A percentile compares a stretch with the other conserved stretches of the same genome.
Evolutionary conservation across 495 filamentous ascomycete genomes (phyloP).

Genomic region (Penicillium soppii): DNA sequence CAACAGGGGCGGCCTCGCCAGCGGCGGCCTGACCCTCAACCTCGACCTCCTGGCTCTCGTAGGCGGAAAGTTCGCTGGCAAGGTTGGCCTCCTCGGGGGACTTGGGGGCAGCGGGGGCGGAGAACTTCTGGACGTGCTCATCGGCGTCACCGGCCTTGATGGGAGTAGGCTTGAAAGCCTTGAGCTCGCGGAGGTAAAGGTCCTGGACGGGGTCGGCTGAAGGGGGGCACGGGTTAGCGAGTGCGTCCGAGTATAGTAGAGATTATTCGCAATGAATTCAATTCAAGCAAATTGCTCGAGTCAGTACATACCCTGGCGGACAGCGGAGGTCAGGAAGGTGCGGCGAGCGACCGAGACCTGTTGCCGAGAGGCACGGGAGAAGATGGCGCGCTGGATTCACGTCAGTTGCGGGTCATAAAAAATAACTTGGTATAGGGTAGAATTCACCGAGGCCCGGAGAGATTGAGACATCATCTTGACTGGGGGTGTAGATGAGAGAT

Average conservation of each 20-base stretch:
- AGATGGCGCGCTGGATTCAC: slow-evolving; percentile 68
- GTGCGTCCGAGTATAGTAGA: background rate
- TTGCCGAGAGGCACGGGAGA: slow-evolving; percentile 74
- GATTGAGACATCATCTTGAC: slow-evolving; percentile 66
- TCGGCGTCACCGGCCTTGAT: slow-evolving; percentile 84
- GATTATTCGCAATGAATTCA: background rate
- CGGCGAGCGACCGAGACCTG: slow-evolving; percentile 67
- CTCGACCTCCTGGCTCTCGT: slow-evolving; percentile 90
- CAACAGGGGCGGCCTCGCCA: slow-evolving; percentile 56
- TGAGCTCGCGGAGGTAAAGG: slow-evolving; percentile 92
- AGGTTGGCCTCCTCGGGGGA: slow-evolving; percentile 92
- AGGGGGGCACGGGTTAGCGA: slow-evolving; percentile 18
- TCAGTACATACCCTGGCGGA: slow-evolving; percentile 40
- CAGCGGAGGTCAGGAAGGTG: slow-evolving; percentile 67
- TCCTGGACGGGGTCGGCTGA: slow-evolving; percentile 94
- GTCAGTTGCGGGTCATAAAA: slow-evolving; percentile 14
- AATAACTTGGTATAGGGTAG: slow-evolving; percentile 1
- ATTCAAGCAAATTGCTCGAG: background rate
- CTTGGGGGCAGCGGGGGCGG: slow-evolving; percentile 69
- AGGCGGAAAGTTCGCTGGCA: slow-evolving; percentile 83
- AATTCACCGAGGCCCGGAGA: slow-evolving; percentile 65
- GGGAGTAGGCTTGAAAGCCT: slow-evolving; percentile 81
- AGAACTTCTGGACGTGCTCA: slow-evolving; percentile 89
- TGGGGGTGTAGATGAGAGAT: slow-evolving; percentile 28
- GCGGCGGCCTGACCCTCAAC: slow-evolving; percentile 76